Base-by-base conservation (phyloP, 163 green algal species). In the Smithsoniella earleae region DNA sequence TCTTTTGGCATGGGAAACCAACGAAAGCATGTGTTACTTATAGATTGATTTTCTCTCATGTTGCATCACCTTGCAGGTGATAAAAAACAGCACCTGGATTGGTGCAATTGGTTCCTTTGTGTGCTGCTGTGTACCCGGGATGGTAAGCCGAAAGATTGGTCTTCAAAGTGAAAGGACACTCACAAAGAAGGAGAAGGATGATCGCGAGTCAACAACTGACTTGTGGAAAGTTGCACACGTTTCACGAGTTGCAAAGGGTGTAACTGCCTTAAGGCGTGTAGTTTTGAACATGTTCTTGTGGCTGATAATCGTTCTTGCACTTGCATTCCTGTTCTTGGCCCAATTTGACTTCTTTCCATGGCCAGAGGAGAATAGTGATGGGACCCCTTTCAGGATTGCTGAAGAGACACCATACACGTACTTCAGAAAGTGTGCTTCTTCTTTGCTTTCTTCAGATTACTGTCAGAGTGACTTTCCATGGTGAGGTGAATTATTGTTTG, bases 271-370 rank as follows among this genome's bases (percentile, higher is more conserved):
- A 33, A 36, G 58, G 58, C 25, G 6, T 1, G 16, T 34, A 36
- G 22, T 30, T n/a, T 38, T 69, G 20, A 18, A 5, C 3, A 30
- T 69, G 5, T 16, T 33, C 27, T 30, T 30, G n/a, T 69, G 58
- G 58, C 5, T 34, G 0, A 33, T 31, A 6, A 33, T 34, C 1
- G 5, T 34, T 30, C 8, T 40, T 38, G 58, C 58, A n/a, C 58
- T 69, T 31, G 6, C 5, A 5, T 69, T 69, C 34, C 0, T 69
- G n/a, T 69, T 69, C 16, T 16, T 34, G 10, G 58, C 58, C 30
- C 58, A 69, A 34, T 69, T 69, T 34, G 22, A 30, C 20, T 69
- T 30, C 30, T 69, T 69, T 13, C 58, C 58, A 13, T 69, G 58
- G 58, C 6, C 49, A 27, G 49, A 64, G 5, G 49, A 64, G 6